Conservation (phyloP, 129 eudicot genomes). For the Flaveria trinervia region DNA sequence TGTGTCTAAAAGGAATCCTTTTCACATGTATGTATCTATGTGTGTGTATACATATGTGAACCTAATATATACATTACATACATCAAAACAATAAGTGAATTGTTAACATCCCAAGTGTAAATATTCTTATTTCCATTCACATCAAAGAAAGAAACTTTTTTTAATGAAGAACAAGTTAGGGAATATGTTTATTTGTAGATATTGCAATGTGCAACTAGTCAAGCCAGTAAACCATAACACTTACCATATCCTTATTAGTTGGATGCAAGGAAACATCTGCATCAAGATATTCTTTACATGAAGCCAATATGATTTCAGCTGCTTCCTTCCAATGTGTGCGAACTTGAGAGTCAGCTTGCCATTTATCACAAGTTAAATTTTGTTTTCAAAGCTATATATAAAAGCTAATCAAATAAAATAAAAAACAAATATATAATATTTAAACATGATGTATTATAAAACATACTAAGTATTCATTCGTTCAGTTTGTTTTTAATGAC, state of each 20-base stretch:
- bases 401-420: too few relatives aligned
- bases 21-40: not conserved
- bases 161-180: not conserved
- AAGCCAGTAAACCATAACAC: slow-evolving; percentile 11
- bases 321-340: slow-evolving; percentile 94
- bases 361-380: slow-evolving; percentile 6
- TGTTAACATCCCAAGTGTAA: too few relatives aligned
- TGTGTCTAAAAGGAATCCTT: not conserved
- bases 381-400: slow-evolving; percentile 7
- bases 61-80: not conserved
- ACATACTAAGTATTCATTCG: too few relatives aligned
- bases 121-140: too few relatives aligned
- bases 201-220: not conserved
- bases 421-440: too few relatives aligned
- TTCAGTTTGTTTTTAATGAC: too few relatives aligned
- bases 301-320: slow-evolving; percentile 77
- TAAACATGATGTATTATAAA: too few relatives aligned
- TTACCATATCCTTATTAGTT: slow-evolving; percentile 63
- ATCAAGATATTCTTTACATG: too few relatives aligned
- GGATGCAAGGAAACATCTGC: slow-evolving; percentile 65
- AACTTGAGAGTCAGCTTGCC: slow-evolving; percentile 65
- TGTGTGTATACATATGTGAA: not conserved
- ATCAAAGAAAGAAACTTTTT: too few relatives aligned
- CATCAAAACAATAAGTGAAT: too few relatives aligned
- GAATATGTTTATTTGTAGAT: not conserved